Conservation (phyloP, 768 basidiomycete species). For the Artomyces pyxidatus region DNA sequence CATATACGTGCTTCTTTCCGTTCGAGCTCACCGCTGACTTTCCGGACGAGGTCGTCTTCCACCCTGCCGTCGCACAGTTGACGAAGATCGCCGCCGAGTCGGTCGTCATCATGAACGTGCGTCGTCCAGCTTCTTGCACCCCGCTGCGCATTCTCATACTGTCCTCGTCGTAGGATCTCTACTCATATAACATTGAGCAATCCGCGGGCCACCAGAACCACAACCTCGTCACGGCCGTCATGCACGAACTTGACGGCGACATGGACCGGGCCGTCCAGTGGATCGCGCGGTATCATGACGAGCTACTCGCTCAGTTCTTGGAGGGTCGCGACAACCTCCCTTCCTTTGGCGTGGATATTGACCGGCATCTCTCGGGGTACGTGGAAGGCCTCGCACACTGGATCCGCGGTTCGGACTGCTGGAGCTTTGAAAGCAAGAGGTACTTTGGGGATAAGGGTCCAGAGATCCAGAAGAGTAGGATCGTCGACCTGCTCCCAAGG, state of each 20-base stretch:
- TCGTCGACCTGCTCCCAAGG: constrained; percentile 2
- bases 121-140: constrained; percentile 2
- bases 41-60: constrained; percentile 33
- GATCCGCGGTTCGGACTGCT: constrained; percentile 26
- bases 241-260: constrained; percentile 17
- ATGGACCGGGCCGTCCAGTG: constrained; percentile 22
- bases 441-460: constrained; percentile 25
- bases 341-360: constrained; percentile 28
- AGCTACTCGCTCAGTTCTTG: constrained; percentile 26
- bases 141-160: not conserved
- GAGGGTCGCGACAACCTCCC: constrained; percentile 23
- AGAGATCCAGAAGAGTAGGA: constrained; percentile 14
- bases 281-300: constrained; percentile 7
- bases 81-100: constrained; percentile 26
- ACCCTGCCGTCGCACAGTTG: constrained; percentile 30
- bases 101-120: constrained; percentile 32
- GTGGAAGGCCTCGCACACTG: constrained; percentile 33
- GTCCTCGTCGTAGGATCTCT: constrained; percentile 18
- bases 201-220: constrained; percentile 19
- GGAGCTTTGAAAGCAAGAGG: constrained; percentile 29
- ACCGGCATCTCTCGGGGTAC: constrained; percentile 25
- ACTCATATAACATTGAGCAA: constrained; percentile 27
- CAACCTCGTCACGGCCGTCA: constrained; percentile 24
- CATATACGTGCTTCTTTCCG: constrained; percentile 32
- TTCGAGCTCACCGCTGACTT: constrained; percentile 30